Evolutionary conservation across 306 rosid genomes (phyloP).

Genomic region (Trifolium repens): DNA sequence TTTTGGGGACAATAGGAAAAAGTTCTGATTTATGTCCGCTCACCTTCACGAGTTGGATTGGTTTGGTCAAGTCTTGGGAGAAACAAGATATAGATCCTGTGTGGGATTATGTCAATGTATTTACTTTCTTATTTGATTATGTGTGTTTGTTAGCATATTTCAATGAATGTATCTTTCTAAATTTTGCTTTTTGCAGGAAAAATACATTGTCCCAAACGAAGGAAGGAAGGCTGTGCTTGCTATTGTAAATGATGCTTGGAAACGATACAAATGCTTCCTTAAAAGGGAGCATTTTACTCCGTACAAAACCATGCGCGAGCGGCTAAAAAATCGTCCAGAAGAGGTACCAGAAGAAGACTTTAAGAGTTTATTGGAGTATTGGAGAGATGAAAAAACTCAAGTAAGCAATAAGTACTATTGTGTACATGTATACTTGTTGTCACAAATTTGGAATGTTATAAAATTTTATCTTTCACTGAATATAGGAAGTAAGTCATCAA

Average conservation of each 20-base stretch:
- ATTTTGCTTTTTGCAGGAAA: background rate
- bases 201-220: background rate
- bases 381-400: no score
- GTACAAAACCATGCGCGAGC: background rate
- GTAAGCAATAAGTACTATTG: no score
- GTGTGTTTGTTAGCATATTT: no score
- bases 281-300: background rate
- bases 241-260: slow-evolving; percentile 17
- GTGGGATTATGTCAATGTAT: no score
- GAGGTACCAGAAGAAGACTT: background rate
- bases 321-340: background rate
- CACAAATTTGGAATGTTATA: background rate
- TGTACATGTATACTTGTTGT: background rate
- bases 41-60: no score
- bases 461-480: background rate
- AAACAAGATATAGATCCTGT: no score
- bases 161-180: no score
- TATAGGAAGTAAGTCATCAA: background rate
- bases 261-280: background rate
- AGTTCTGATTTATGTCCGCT: no score
- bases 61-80: no score
- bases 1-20: no score
- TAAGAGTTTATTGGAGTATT: no score
- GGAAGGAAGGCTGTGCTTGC: slow-evolving; percentile 5
- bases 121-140: no score